Percentiles rank a stretch among this genome's conserved stretches.
Evolutionary conservation across 306 rosid genomes (phyloP).

Genomic region (Glycine tomentella): DNA sequence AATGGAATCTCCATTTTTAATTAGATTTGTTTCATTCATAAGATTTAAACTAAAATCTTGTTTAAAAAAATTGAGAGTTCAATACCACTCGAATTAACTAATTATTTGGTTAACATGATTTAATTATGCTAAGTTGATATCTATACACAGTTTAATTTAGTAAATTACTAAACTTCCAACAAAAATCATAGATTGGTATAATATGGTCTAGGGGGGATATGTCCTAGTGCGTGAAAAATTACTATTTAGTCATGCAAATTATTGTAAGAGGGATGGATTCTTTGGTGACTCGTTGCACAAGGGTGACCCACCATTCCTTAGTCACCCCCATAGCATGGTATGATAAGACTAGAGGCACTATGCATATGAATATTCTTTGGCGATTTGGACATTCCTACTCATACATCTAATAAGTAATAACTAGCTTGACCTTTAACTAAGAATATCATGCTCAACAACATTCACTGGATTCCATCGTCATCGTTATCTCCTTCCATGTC

Average conservation of each 20-base stretch:
- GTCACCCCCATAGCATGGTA: neutral
- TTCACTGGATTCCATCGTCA: conserved; percentile 18
- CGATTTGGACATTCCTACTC: neutral
- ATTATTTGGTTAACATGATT: too few species aligned
- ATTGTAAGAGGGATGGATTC: neutral
- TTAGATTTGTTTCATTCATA: too few species aligned
- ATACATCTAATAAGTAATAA: neutral
- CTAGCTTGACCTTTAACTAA: neutral
- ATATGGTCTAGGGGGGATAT: too few species aligned
- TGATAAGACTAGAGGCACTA: neutral
- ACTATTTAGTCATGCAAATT: neutral
- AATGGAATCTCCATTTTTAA: too few species aligned
- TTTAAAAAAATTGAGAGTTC: too few species aligned
- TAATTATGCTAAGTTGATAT: too few species aligned
- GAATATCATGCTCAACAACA: neutral
- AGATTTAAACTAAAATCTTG: too few species aligned
- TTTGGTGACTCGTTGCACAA: neutral
- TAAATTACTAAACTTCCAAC: too few species aligned
- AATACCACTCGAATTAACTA: too few species aligned
- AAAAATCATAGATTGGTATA: too few species aligned
- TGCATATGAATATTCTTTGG: conserved; percentile 5
- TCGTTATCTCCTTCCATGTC: conserved; percentile 4
- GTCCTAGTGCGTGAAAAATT: neutral
- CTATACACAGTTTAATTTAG: too few species aligned
- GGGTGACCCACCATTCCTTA: neutral